These are phyloP conservation scores for Backusella luteola DNA, from an alignment of 192 early-diverging fungal species.

Conservation along the genomic window DNA sequence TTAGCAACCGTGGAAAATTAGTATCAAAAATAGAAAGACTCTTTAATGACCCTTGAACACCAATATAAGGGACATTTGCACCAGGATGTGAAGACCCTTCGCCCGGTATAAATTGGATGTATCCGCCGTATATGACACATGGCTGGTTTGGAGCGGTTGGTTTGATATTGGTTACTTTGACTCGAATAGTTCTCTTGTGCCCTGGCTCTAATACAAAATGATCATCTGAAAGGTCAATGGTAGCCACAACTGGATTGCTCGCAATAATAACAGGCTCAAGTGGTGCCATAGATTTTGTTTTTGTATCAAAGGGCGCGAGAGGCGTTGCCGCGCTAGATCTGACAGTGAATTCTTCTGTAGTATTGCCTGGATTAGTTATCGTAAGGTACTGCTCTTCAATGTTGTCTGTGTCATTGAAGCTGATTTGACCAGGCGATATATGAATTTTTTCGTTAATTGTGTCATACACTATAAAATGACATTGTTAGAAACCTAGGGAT, in stretches of 20 bases:
- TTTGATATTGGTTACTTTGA: not conserved
- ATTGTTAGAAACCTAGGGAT: not conserved
- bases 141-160: conserved; percentile 14
- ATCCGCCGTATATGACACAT: conserved; percentile 47
- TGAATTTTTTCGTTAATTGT: conserved; percentile 33
- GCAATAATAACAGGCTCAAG: conserved; percentile 10
- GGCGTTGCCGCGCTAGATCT: conserved; percentile 27
- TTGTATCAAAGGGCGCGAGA: conserved; percentile 36
- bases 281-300: not conserved
- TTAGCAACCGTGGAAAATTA: conserved; percentile 16
- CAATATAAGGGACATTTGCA: conserved; percentile 45
- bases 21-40: conserved; percentile 43
- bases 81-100: conserved; percentile 15
- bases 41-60: conserved; percentile 40
- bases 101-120: conserved; percentile 31
- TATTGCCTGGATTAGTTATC: conserved; percentile 39
- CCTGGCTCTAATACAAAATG: conserved; percentile 15
- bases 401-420: conserved; percentile 49
- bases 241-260: not conserved
- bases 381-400: conserved; percentile 31
- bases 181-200: not conserved
- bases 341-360: conserved; percentile 34
- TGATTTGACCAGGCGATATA: conserved; percentile 46
- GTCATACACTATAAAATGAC: conserved; percentile 26
- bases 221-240: not conserved